Evolutionary conservation across 164 flowering plant species (phyloP), one percentile per base, ranked within the genome.

Genomic region (Malania oleifera): DNA sequence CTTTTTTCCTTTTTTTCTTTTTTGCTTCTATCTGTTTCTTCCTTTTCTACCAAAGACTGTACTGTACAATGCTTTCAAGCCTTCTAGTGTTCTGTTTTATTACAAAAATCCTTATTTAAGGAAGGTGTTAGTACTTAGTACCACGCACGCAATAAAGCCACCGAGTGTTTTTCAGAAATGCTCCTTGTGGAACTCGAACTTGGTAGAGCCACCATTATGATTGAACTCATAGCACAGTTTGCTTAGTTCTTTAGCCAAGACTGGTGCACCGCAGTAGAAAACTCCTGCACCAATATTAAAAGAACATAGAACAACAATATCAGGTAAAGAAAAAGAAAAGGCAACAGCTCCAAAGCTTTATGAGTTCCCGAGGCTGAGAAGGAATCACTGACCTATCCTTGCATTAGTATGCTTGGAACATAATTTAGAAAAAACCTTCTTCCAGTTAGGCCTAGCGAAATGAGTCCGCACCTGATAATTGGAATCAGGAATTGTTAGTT

Each of bases 371-470:
- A 38, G 8, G 51, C 28, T n/a, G n/a, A 6, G 26, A 31, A 57
- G 60, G 24, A 22, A 45, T 29, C 25, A 56, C 76, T 74, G 15
- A 89, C 96, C 96, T 60, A 89, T 83, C 22, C 82, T 81, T 0
- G 87, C 87, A 70, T 71, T 68, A 19, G 83, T 72, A 56, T 89
- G 96, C 71, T 86, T 86, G 45, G 87, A 73, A 43, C 81, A 72
- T 44, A 74, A 52, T 60, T 72, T 83, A 0, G 92, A 75, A 34
- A 86, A 74, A 18, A 85, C 95, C 60, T 80, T 82, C 75, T 79
- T 89, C 97, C 97, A 89, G 46, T 89, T 85, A 39, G 97, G 97
- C 76, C 85, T 78, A 22, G 91, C 97, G 63, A 89, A 89, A 73
- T 89, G 97, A 1, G 97, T 87, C 37, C 91, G 56, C n/a, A 86